phyloP scores from a whole-genome alignment of 2,329 filamentous ascomycete species.

The Furcasterigmium furcatum region DNA sequence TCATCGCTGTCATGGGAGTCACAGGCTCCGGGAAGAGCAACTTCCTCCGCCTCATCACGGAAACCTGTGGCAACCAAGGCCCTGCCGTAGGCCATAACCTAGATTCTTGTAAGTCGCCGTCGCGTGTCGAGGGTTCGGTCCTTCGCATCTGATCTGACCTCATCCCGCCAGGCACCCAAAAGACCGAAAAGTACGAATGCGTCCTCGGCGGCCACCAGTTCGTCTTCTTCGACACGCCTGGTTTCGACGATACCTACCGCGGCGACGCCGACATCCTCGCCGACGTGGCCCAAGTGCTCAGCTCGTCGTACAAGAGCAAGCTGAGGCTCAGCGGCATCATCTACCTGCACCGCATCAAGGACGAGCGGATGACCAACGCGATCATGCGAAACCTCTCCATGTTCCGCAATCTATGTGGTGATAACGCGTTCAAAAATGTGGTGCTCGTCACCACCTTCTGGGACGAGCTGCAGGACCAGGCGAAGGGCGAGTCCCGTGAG shows the following conservation, averaged over 20 bases:
- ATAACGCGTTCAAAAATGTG: conserved; percentile 26
- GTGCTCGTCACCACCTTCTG: conserved; percentile 32
- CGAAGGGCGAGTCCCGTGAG: no score
- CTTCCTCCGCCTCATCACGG: no score
- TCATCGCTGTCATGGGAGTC: no score
- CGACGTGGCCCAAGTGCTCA: conserved; percentile 29
- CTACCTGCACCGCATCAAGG: conserved; percentile 33
- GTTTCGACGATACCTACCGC: conserved; percentile 35
- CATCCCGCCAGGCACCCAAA: no score
- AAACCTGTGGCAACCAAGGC: no score
- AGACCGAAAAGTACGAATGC: no score
- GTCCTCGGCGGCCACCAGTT: no score
- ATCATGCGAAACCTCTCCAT: conserved; percentile 29
- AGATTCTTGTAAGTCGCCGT: no score
- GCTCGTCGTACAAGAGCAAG: conserved; percentile 16
- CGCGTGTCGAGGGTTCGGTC: no score
- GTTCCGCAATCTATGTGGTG: conserved; percentile 33
- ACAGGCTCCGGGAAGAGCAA: no score
- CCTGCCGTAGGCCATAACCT: no score
- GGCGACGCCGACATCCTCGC: conserved; percentile 34
- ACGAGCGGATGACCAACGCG: conserved; percentile 27
- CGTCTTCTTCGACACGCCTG: conserved; percentile 41
- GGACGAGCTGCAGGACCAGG: conserved; percentile 18
- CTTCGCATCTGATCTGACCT: no score
- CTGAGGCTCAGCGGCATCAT: conserved; percentile 30